Conservation (phyloP, 2,329 filamentous ascomycete genomes). For the Fusarium acutatum region DNA sequence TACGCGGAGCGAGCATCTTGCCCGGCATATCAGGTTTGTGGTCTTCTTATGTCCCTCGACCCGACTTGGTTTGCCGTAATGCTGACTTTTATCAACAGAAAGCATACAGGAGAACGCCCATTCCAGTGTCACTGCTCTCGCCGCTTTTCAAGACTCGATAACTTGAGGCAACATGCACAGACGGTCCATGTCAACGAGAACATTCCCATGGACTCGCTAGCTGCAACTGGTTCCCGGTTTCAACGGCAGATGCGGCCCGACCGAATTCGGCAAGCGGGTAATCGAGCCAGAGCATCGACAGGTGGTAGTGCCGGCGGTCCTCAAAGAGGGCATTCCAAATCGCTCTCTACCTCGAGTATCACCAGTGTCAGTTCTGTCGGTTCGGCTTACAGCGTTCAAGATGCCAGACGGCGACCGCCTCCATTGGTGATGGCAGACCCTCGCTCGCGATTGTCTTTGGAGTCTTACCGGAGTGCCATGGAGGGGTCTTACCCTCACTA, state of each 20-base stretch:
- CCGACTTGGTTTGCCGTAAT: background rate
- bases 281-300: conserved; percentile 79
- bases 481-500: conserved; percentile 68
- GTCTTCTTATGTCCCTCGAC: background rate
- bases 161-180: conserved; percentile 94
- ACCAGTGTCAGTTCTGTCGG: conserved; percentile 72
- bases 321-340: conserved; percentile 83
- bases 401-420: conserved; percentile 76
- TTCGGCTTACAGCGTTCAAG: conserved; percentile 73
- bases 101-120: conserved; percentile 96
- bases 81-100: conserved; percentile 60
- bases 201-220: conserved; percentile 91
- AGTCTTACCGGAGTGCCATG: conserved; percentile 72
- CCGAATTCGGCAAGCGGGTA: conserved; percentile 76
- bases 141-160: conserved; percentile 92
- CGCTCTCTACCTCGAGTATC: conserved; percentile 87
- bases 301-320: conserved; percentile 76
- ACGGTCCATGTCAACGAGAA: conserved; percentile 98
- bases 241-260: conserved; percentile 93
- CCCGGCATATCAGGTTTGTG: conserved; percentile 85
- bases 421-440: conserved; percentile 85
- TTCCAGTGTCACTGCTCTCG: conserved; percentile 96
- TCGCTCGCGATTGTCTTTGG: conserved; percentile 71
- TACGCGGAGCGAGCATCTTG: conserved; percentile 93
- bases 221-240: conserved; percentile 90